phyloP scores from a whole-genome alignment of 1,284 basidiomycete species.

The Cryptococcus sp. region DNA sequence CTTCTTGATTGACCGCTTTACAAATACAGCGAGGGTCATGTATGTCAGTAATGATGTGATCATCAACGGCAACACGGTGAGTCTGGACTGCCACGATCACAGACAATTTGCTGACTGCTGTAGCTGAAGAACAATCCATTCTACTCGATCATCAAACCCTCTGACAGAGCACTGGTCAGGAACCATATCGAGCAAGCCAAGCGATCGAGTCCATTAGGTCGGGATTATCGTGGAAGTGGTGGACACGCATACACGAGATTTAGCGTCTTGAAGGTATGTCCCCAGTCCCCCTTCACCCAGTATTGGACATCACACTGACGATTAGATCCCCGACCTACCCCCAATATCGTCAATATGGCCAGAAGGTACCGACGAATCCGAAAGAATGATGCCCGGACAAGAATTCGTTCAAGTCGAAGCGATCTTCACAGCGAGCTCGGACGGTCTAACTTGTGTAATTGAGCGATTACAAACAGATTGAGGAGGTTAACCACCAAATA shows the following conservation, averaged over 20 bases:
- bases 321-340: constrained; percentile 33
- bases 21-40: constrained; percentile 30
- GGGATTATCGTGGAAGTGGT: constrained; percentile 24
- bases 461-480: constrained; percentile 3
- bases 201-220: constrained; percentile 29
- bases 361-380: constrained; percentile 34
- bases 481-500: no score
- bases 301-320: background rate
- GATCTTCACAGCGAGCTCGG: constrained; percentile 36
- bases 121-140: constrained; percentile 32
- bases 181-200: constrained; percentile 37
- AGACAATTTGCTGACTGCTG: background rate
- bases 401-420: constrained; percentile 39
- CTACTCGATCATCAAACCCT: constrained; percentile 33
- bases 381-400: constrained; percentile 31
- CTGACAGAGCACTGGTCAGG: constrained; percentile 28
- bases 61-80: constrained; percentile 20
- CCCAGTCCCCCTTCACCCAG: background rate
- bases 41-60: constrained; percentile 40
- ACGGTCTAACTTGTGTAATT: constrained; percentile 38
- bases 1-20: constrained; percentile 40
- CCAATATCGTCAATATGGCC: constrained; percentile 21
- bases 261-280: constrained; percentile 29
- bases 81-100: constrained; percentile 2
- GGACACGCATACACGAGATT: constrained; percentile 36